Percentiles rank a stretch among this genome's conserved stretches.
Evolutionary conservation across 176 grass and related monocot genomes (phyloP).

Genomic region (Zoysia japonica): DNA sequence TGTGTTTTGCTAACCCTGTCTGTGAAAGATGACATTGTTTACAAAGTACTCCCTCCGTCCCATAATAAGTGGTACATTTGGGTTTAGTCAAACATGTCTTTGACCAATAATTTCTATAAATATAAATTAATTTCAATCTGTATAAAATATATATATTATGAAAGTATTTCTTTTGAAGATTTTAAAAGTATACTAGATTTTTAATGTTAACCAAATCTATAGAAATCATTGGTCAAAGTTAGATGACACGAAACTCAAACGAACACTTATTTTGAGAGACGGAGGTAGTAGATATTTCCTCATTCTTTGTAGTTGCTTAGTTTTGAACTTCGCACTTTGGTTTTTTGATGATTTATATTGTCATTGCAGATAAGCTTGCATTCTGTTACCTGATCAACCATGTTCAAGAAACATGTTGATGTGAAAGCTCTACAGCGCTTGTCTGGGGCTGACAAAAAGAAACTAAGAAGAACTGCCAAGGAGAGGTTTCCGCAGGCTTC

Average conservation of each 20-base stretch:
- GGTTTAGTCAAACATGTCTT: no score
- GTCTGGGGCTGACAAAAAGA: slow-evolving; percentile 98
- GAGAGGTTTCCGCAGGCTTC: slow-evolving; percentile 76
- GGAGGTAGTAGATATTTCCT: neutral
- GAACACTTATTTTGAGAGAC: no score
- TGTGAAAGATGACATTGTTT: neutral
- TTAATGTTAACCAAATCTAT: no score
- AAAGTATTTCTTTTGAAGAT: no score
- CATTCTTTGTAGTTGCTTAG: neutral
- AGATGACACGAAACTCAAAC: no score
- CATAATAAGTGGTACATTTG: no score
- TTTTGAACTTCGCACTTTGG: neutral
- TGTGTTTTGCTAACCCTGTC: neutral
- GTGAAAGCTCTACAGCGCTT: slow-evolving; percentile 75
- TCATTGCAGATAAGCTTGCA: slow-evolving; percentile 20
- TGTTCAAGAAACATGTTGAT: slow-evolving; percentile 94
- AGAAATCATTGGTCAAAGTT: no score
- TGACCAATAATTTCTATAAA: no score
- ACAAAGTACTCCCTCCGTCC: no score
- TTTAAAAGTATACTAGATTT: no score
- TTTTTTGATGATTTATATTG: neutral
- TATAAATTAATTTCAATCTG: no score
- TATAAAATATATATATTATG: no score
- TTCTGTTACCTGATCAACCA: slow-evolving; percentile 38
- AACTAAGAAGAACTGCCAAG: slow-evolving; percentile 78